Percentiles rank a stretch among this genome's conserved stretches.
Conservation (phyloP, 1,284 basidiomycete genomes). For the Tilletiopsis washingtonensis region DNA sequence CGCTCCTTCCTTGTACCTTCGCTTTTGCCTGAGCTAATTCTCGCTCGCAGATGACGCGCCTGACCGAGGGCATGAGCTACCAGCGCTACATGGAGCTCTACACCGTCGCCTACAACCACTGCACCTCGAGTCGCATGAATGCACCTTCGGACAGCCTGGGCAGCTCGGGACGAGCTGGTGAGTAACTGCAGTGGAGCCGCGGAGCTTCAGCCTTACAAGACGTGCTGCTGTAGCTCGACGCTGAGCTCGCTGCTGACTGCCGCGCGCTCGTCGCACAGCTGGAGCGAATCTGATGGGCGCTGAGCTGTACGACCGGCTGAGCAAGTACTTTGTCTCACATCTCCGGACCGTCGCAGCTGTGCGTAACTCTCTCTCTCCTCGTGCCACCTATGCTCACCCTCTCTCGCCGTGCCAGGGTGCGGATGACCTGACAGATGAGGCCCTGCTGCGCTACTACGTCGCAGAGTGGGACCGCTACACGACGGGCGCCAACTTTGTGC, state of each 20-base stretch:
- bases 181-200: no score
- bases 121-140: constrained; percentile 54
- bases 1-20: not conserved
- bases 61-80: constrained; percentile 80
- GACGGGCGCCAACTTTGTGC: constrained; percentile 85
- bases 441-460: constrained; percentile 83
- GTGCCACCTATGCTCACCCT: not conserved
- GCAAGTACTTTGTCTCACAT: constrained; percentile 72
- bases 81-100: constrained; percentile 87
- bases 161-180: no score
- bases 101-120: constrained; percentile 86
- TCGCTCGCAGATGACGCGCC: constrained; percentile 34
- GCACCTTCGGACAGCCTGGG: not conserved
- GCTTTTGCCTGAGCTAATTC: constrained; percentile 9
- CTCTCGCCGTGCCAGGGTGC: constrained; percentile 56
- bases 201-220: no score
- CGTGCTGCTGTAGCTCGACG: no score
- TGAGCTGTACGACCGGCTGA: constrained; percentile 84
- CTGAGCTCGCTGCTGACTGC: no score
- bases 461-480: constrained; percentile 93
- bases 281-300: constrained; percentile 92
- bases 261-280: constrained; percentile 3
- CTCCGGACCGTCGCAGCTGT: not conserved
- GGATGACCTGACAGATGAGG: constrained; percentile 72
- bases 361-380: not conserved